These are phyloP conservation scores for Schizophyllum amplum DNA, from an alignment of 1,284 basidiomycete species.

Conservation along the genomic window DNA sequence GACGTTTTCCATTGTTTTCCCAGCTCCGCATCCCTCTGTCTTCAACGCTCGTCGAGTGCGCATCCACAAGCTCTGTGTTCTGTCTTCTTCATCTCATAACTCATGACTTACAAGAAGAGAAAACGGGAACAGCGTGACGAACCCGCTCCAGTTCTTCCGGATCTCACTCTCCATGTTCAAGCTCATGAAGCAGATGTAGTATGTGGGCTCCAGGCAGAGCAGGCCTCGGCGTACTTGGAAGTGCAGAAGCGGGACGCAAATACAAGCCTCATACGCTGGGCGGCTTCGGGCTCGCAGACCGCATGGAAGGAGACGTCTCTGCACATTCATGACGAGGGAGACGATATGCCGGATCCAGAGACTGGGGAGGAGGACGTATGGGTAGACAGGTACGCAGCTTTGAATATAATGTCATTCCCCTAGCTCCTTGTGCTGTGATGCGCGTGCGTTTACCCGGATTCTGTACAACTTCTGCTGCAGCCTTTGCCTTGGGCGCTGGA, in stretches of 20 bases:
- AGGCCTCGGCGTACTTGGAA: constrained; percentile 6
- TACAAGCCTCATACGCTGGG: constrained; percentile 9
- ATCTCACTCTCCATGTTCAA: constrained; percentile 8
- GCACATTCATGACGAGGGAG: constrained; percentile 6
- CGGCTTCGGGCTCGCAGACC: not conserved
- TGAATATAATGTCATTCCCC: not conserved
- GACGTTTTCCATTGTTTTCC: not conserved
- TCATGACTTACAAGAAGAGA: not conserved
- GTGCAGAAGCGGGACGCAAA: constrained; percentile 1
- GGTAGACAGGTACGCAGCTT: constrained; percentile 14
- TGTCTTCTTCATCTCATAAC: no score
- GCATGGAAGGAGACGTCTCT: not conserved
- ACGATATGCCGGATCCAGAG: constrained; percentile 1
- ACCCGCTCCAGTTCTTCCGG: not conserved
- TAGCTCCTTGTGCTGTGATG: not conserved
- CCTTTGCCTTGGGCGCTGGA: not conserved
- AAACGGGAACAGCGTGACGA: not conserved
- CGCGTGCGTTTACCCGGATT: not conserved
- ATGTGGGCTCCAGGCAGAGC: constrained; percentile 9
- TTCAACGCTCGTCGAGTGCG: not conserved
- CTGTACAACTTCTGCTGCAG: not conserved
- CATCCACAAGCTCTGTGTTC: no score
- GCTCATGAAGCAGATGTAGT: constrained; percentile 13
- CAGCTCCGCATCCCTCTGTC: no score
- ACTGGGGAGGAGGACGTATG: constrained; percentile 3